Base-by-base conservation (phyloP, 2,329 filamentous ascomycete species). In the Canariomyces notabilis region DNA sequence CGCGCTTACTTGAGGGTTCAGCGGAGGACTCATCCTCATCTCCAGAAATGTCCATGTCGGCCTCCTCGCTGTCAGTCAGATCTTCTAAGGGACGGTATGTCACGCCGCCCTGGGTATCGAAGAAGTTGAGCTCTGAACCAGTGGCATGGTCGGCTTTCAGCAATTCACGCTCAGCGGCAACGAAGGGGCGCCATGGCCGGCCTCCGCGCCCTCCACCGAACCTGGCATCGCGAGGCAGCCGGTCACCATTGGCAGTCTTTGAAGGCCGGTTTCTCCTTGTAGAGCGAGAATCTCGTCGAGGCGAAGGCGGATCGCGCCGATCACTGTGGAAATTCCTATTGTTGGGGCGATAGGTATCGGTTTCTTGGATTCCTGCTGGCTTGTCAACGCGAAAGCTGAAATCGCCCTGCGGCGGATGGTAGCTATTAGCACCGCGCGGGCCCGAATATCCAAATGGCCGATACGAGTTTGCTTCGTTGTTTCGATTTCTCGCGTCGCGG, bases 41-140 rank as follows among this genome's bases (percentile, higher is more conserved):
- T 26, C 75, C 76, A 0, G 79, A 82, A 5, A 82, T 76, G 36
- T 83, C 79, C 79, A 83, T 83, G 2, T 74, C 79, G 12, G 79
- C 71, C 61, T 83, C 80, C 39, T 79, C 76, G 51, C 79, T 80
- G 53, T 83, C 79, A 0, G 79, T 82, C 20, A 83, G 63, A 14
- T 82, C 74, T 26, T 80, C 75, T 5, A 81, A 40, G 29, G 75
- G 61, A 41, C 73, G 70, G 56, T 76, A 84, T 36, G 74, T 80
- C 11, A 71, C 70, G 5, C 69, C 68, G 1, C 63, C 68, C 2
- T 70, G 65, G 6, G 59, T 63, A 46, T 75, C 68, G 9, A 70
- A 71, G 15, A 79, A 65, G 33, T 71, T 69, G 35, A 75, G 68
- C 37, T 74, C 69, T 0, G 70, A 64, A 12, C 70, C 55, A 7